phyloP scores from a whole-genome alignment of 495 filamentous ascomycete genomes.

The Neohortaea acidophila region DNA sequence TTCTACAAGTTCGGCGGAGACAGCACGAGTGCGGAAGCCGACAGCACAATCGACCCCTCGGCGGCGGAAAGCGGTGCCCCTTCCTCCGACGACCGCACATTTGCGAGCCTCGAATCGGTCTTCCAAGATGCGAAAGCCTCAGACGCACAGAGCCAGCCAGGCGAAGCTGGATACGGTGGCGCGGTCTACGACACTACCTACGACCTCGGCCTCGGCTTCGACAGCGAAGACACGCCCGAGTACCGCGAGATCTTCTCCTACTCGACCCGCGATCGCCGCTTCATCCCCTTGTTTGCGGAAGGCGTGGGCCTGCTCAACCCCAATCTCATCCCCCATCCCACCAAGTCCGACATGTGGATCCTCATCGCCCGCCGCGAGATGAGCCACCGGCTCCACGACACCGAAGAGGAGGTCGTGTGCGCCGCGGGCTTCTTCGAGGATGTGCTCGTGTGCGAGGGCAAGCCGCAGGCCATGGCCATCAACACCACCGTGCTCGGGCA shows the following conservation, averaged over 20 bases:
- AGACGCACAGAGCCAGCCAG: too few species aligned
- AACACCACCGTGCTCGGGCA: constrained; percentile 28
- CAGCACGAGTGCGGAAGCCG: too few species aligned
- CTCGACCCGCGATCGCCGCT: constrained; percentile 28
- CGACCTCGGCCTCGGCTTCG: too few species aligned
- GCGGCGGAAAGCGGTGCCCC: too few species aligned
- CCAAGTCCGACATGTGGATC: constrained; percentile 30
- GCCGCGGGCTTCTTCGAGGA: constrained; percentile 29
- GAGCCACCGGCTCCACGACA: constrained; percentile 10
- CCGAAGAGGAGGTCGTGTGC: constrained; percentile 33
- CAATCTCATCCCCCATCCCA: constrained; percentile 39
- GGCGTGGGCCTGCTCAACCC: constrained; percentile 31
- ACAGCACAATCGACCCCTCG: too few species aligned
- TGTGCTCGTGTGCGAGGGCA: constrained; percentile 28
- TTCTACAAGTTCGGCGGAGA: too few species aligned
- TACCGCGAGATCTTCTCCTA: constrained; percentile 29
- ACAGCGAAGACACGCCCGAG: too few species aligned
- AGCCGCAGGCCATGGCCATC: constrained; percentile 29
- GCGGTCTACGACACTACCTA: too few species aligned
- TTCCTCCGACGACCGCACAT: too few species aligned
- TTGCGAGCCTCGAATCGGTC: too few species aligned
- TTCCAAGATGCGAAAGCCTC: too few species aligned
- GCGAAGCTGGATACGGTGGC: too few species aligned
- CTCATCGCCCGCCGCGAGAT: constrained; percentile 31
- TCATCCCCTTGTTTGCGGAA: constrained; percentile 33